Evolutionary conservation across 1,284 basidiomycete genomes (phyloP).

Genomic region (Vanrija sp.): DNA sequence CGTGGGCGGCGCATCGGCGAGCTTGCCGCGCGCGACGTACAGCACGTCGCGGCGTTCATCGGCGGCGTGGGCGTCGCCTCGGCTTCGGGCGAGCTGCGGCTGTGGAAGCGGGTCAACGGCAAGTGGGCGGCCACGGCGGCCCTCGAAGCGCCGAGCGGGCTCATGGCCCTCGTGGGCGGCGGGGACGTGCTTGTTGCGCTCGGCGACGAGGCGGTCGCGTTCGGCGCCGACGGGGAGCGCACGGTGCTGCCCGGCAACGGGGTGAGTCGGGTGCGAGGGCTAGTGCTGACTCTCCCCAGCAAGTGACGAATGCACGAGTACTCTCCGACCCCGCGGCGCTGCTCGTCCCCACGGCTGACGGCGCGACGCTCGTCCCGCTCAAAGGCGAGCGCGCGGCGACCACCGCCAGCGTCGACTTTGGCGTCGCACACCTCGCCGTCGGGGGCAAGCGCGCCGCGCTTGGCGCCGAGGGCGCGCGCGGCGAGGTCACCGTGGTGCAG

Average conservation of each 20-base stretch:
- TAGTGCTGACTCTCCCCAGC: too few relatives aligned
- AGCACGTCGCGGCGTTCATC: background rate
- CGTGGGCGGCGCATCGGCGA: conserved; percentile 22
- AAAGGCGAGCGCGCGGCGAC: too few relatives aligned
- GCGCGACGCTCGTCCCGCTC: background rate
- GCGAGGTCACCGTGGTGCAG: background rate
- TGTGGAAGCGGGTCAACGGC: background rate
- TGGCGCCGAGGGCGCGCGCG: background rate
- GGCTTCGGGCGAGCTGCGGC: background rate
- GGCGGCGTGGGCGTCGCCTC: background rate
- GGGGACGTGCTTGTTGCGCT: background rate
- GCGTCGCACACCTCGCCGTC: background rate
- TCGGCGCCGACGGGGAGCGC: background rate
- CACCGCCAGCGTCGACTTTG: background rate
- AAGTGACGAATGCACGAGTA: too few relatives aligned
- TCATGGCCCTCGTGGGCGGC: background rate
- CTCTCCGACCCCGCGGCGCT: too few relatives aligned
- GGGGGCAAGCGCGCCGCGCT: background rate
- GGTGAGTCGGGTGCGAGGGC: too few relatives aligned
- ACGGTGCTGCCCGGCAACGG: background rate
- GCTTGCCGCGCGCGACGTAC: background rate
- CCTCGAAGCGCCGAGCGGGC: background rate
- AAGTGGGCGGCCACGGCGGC: too few relatives aligned
- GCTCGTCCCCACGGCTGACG: background rate
- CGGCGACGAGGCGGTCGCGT: conserved; percentile 1